Base-by-base conservation (phyloP, 1,284 basidiomycete genomes). In the Cutaneotrichosporon arboriforme region DNA sequence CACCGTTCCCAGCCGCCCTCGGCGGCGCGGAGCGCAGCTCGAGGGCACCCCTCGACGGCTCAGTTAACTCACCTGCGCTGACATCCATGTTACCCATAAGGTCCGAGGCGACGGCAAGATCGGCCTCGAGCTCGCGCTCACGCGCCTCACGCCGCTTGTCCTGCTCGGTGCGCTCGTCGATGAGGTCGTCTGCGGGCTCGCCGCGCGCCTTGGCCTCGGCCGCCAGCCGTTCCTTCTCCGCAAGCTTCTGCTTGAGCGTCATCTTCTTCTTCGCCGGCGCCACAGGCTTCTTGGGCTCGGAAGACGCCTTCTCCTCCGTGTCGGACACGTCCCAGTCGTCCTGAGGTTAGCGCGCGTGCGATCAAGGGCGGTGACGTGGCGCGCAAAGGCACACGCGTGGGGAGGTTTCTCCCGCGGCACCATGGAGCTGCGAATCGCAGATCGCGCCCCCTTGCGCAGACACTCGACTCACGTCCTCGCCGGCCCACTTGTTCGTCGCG, bases 311-410 rank as follows among this genome's bases (percentile, higher is more conserved):
- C 57, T 81, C 77, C 59, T 84, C 81, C 51, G 87, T 86, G n/a
- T 86, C 85, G 5, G 87, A 88, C 40, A 81, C 87, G 62, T 97
- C 92, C 92, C 91, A 96, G 74, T 93, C 90, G 70, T 89, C 90
- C 87, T 93, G 54, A 13, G 22, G 50, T 54, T 12, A 55, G 52
- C 48, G 20, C 15, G 13, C 3, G 21, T 4, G n/a, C 13, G 34
- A 18, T 12, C 44, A 34, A 7, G 17, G 10, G 5, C 38, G 3
- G 14, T 8, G 18, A 40, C 18, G 38, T 18, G 7, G n/a, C 20
- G 37, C n/a, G 37, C 10, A 21, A n/a, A n/a, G n/a, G n/a, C n/a
- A n/a, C n/a, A n/a, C n/a, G n/a, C n/a, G n/a, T n/a, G n/a, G n/a
- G n/a, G n/a, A n/a, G n/a, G n/a, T n/a, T n/a, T n/a, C n/a, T n/a